phyloP scores from a whole-genome alignment of 306 rosid genomes.

The Inga laurina region DNA sequence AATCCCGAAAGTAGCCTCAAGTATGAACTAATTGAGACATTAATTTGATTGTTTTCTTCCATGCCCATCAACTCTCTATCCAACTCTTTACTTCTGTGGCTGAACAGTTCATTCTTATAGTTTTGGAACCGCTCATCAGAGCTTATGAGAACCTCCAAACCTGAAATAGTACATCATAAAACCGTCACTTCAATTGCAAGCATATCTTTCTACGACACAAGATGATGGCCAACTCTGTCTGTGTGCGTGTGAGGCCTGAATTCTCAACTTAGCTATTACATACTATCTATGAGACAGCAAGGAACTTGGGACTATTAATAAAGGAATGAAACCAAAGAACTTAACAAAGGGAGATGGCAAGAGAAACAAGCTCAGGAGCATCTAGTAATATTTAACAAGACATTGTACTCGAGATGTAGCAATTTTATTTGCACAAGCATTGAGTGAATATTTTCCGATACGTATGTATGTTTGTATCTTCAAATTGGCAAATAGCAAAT shows the following conservation, averaged over 20 bases:
- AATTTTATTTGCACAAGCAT: too few relatives aligned
- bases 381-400: background rate
- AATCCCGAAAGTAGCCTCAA: slow-evolving; percentile 64
- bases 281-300: background rate
- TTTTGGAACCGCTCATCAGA: slow-evolving; percentile 64
- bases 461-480: background rate
- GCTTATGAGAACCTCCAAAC: slow-evolving; percentile 71
- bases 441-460: background rate
- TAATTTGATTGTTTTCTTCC: slow-evolving; percentile 65
- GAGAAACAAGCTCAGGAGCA: background rate
- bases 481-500: background rate
- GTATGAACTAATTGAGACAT: slow-evolving; percentile 60
- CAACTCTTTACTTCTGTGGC: slow-evolving; percentile 62
- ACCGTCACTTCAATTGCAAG: background rate
- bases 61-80: slow-evolving; percentile 74
- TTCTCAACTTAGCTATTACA: background rate
- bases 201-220: background rate
- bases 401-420: background rate
- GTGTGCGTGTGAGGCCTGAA: background rate
- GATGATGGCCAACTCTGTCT: background rate
- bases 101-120: slow-evolving; percentile 71
- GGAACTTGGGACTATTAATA: background rate
- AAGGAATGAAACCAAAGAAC: background rate
- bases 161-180: slow-evolving; percentile 42
- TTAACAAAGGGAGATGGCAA: background rate